phyloP scores from a whole-genome alignment of 192 early-diverging fungal genomes.

The Mortierella claussenii region DNA sequence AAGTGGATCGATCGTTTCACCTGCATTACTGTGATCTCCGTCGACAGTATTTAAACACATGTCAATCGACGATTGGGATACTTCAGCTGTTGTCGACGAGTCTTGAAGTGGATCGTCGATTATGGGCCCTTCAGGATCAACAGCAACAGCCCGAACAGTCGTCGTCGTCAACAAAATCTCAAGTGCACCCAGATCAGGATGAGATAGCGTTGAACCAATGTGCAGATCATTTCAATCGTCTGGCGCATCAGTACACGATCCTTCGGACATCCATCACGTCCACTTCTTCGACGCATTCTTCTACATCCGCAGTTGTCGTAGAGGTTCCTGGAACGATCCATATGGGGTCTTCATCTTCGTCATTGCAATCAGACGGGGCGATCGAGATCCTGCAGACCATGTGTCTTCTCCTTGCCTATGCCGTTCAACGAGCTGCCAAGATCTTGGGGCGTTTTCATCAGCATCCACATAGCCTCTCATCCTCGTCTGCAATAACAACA shows the following conservation, averaged over 20 bases:
- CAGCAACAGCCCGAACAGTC: too few species aligned
- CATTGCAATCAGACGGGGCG: slow-evolving; percentile 22
- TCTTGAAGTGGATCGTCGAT: neutral
- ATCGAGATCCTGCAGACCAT: slow-evolving; percentile 35
- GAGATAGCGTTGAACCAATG: slow-evolving; percentile 18
- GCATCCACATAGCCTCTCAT: neutral
- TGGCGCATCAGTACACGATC: slow-evolving; percentile 40
- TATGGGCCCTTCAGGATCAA: neutral
- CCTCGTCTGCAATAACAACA: neutral
- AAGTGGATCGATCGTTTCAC: slow-evolving; percentile 33
- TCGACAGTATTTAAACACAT: slow-evolving; percentile 20
- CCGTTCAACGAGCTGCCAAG: slow-evolving; percentile 29
- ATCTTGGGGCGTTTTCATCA: neutral
- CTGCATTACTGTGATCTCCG: slow-evolving; percentile 18
- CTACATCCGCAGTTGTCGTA: neutral
- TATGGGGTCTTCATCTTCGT: neutral
- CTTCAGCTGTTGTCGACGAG: slow-evolving; percentile 20
- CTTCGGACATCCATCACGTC: slow-evolving; percentile 7
- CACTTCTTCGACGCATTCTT: neutral
- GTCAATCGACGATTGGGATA: slow-evolving; percentile 21
- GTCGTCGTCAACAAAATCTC: too few species aligned
- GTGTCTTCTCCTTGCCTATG: slow-evolving; percentile 29
- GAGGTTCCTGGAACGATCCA: too few species aligned
- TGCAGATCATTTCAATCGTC: slow-evolving; percentile 20
- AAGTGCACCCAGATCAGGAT: slow-evolving; percentile 1